Conservation (phyloP, 2,329 filamentous ascomycete species). For the Aureobasidium sp. region DNA sequence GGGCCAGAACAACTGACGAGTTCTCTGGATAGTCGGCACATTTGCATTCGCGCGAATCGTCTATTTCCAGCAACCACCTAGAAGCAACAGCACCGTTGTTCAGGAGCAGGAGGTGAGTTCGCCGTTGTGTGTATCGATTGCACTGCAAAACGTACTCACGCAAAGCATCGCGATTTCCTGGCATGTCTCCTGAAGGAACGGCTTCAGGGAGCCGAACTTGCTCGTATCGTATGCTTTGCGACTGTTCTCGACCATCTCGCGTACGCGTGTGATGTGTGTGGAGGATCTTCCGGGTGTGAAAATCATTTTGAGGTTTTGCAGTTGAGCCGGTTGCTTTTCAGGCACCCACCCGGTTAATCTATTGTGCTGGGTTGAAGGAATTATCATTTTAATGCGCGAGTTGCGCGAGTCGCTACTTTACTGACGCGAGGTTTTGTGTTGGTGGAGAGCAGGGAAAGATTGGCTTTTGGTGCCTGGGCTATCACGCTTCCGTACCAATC, state of each 20-base stretch:
- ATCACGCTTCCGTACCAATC: constrained; percentile 3
- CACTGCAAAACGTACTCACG: not conserved
- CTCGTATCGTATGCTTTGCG: not conserved
- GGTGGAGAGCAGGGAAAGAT: not conserved
- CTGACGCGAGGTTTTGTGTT: not conserved
- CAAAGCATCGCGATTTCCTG: not conserved
- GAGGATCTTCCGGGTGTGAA: not conserved
- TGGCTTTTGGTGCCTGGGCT: constrained; percentile 6
- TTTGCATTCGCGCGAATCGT: not conserved
- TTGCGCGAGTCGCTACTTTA: not conserved
- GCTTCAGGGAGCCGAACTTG: not conserved
- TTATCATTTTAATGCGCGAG: not conserved
- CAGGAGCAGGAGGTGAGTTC: constrained; percentile 12
- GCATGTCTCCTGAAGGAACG: constrained; percentile 2
- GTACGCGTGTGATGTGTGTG: not conserved
- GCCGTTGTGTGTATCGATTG: not conserved
- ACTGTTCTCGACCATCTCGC: not conserved
- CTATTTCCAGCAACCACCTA: not conserved
- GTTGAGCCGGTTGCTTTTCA: not conserved
- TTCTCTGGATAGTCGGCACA: not conserved
- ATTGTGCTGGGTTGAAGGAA: not conserved
- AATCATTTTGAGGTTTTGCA: not conserved
- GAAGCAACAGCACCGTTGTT: not conserved
- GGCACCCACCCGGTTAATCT: not conserved
- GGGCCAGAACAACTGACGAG: not conserved